Percentiles rank a stretch among this genome's conserved stretches.
These are phyloP conservation scores for Lactarius vividus DNA, from an alignment of 768 basidiomycete genomes.

Conservation along the genomic window DNA sequence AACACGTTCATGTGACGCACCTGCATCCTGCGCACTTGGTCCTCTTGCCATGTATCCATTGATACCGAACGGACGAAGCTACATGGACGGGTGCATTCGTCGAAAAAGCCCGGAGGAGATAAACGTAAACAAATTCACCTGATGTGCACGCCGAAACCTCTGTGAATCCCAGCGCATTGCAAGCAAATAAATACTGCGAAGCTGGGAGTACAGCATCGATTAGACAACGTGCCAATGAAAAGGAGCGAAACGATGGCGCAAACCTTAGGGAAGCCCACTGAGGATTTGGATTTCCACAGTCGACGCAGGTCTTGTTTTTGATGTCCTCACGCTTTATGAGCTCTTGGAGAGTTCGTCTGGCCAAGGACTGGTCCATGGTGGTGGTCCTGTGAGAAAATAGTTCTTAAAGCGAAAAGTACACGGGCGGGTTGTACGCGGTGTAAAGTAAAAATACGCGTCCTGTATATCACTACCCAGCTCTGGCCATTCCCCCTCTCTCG, in stretches of 20 bases:
- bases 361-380: slow-evolving; percentile 55
- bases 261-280: slow-evolving; percentile 92
- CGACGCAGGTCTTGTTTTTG: slow-evolving; percentile 74
- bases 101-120: slow-evolving; percentile 2
- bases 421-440: not conserved
- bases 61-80: slow-evolving; percentile 92
- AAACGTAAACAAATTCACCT: slow-evolving; percentile 43
- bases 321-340: slow-evolving; percentile 71
- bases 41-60: slow-evolving; percentile 95
- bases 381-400: slow-evolving; percentile 3
- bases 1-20: slow-evolving; percentile 38
- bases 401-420: slow-evolving; percentile 10
- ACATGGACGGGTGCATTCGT: slow-evolving; percentile 35
- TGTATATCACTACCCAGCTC: not conserved
- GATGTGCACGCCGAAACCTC: slow-evolving; percentile 93
- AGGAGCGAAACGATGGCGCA: slow-evolving; percentile 15
- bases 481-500: not conserved
- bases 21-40: slow-evolving; percentile 89
- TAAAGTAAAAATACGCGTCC: not conserved
- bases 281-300: slow-evolving; percentile 87
- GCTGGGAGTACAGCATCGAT: slow-evolving; percentile 37
- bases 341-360: slow-evolving; percentile 69
- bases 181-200: slow-evolving; percentile 91
- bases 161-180: slow-evolving; percentile 79
- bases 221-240: not conserved